A percentile compares a stretch with the other conserved stretches of the same genome.
phyloP scores from a whole-genome alignment of 2,329 filamentous ascomycete genomes.

The Colletotrichum acutatum region DNA sequence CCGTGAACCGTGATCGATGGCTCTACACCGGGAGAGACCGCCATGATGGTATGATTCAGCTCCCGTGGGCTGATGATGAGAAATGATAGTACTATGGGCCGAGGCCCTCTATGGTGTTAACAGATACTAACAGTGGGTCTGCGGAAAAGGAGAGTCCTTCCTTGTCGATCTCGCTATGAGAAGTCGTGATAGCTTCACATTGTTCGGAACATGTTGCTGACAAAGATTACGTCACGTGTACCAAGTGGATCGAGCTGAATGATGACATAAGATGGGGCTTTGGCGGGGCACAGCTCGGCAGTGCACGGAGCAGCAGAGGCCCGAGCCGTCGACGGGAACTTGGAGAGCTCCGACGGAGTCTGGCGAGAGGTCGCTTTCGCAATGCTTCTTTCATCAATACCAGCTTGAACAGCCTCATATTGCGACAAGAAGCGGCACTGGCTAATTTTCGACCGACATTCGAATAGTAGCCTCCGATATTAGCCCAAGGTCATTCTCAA shows the following conservation, averaged over 20 bases:
- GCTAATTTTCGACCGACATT: no score
- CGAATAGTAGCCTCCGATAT: no score
- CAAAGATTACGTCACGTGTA: not conserved
- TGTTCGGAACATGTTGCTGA: not conserved
- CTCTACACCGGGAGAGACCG: no score
- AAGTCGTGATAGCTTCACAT: not conserved
- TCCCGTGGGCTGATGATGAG: no score
- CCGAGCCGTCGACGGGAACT: slow-evolving; percentile 11
- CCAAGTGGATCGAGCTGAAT: not conserved
- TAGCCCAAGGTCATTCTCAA: no score
- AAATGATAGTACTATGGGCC: no score
- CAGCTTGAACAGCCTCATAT: not conserved
- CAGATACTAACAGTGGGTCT: no score
- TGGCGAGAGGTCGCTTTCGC: not conserved
- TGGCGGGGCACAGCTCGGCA: slow-evolving; percentile 9
- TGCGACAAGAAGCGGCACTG: not conserved
- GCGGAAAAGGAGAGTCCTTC: no score
- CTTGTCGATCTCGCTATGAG: no score
- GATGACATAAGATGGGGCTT: not conserved
- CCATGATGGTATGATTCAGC: no score
- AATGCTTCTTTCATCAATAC: not conserved
- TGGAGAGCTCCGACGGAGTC: slow-evolving; percentile 28
- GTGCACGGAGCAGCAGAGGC: not conserved
- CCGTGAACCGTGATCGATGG: no score
- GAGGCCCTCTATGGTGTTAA: no score